These are phyloP conservation scores for Radiomyces spectabilis DNA, from an alignment of 192 early-diverging fungal genomes.

Conservation along the genomic window DNA sequence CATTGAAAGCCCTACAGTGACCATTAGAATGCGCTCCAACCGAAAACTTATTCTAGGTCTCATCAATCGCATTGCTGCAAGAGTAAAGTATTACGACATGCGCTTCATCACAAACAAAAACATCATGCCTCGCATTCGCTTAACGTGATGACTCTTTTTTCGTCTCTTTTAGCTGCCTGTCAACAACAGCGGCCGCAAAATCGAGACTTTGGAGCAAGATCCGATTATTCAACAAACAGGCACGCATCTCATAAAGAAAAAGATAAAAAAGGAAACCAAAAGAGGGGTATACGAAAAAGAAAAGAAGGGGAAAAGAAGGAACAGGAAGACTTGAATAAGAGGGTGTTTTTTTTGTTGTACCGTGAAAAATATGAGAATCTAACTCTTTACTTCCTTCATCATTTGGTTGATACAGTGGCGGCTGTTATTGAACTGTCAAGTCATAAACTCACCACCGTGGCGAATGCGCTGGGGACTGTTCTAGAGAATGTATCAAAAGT, in stretches of 20 bases:
- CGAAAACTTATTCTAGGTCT: background rate
- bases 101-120: no score
- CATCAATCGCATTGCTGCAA: slow-evolving; percentile 3
- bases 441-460: slow-evolving; percentile 57
- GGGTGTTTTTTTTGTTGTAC: no score
- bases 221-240: slow-evolving; percentile 20
- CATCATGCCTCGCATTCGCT: no score
- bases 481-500: slow-evolving; percentile 70
- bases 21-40: slow-evolving; percentile 5
- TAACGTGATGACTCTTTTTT: background rate
- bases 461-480: slow-evolving; percentile 55
- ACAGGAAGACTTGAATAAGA: no score
- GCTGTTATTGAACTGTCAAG: slow-evolving; percentile 67
- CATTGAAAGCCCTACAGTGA: no score
- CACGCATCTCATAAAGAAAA: no score
- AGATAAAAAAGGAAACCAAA: no score
- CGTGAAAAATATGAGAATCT: background rate
- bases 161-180: slow-evolving; percentile 7
- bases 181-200: slow-evolving; percentile 10
- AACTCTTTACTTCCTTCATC: background rate
- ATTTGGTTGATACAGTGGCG: slow-evolving; percentile 35
- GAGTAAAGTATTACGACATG: background rate
- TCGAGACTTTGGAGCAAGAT: slow-evolving; percentile 19
- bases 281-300: no score
- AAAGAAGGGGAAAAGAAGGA: no score